Base-by-base conservation (phyloP, 257 asterid genomes). In the Voacanga thouarsii region DNA sequence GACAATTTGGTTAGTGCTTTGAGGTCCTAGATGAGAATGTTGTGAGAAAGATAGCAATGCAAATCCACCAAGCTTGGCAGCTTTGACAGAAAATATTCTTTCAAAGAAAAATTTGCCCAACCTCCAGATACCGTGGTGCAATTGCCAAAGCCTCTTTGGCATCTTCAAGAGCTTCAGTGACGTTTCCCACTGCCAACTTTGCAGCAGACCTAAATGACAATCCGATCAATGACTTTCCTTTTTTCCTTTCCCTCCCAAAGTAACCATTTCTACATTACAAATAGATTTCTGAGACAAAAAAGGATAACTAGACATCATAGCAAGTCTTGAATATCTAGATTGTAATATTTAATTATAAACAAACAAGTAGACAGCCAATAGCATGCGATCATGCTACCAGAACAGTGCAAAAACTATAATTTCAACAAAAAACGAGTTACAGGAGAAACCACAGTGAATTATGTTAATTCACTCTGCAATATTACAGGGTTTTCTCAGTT, bases 161-260 rank as follows among this genome's bases (percentile, higher is more conserved):
- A 87, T 94, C 99, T 80, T 83, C 91, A 73, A 90, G 92, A 77
- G 99, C 98, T 80, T 89, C 92, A 37, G 77, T 64, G 63, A 74
- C 26, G 80, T 92, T 87, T 75, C 92, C 93, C 84, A 83, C 80
- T n/a, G 88, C 90, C 85, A 94, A 86, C 76, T 89, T 89, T 59
- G 88, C 94, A 19, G 88, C 88, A 60, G 90, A 91, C 84, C 98
- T 94, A 82, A 78, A 78, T 72, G 71, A 74, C 63, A 80, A 4
- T 14, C 72, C 15, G n/a, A 63, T 4, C 30, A 19, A 67, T 66
- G n/a, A 77, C 56, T 28, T 41, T 44, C 57, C 41, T 41, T 49
- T 72, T 33, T 33, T 4, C 15, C 41, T 67, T 63, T 61, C 57
- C 50, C 15, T 24, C 41, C 9, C 63, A 3, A 70, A 79, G 14